These are phyloP conservation scores for Ogataea nonfermentans DNA, from an alignment of 805 yeast species.

Conservation along the genomic window DNA sequence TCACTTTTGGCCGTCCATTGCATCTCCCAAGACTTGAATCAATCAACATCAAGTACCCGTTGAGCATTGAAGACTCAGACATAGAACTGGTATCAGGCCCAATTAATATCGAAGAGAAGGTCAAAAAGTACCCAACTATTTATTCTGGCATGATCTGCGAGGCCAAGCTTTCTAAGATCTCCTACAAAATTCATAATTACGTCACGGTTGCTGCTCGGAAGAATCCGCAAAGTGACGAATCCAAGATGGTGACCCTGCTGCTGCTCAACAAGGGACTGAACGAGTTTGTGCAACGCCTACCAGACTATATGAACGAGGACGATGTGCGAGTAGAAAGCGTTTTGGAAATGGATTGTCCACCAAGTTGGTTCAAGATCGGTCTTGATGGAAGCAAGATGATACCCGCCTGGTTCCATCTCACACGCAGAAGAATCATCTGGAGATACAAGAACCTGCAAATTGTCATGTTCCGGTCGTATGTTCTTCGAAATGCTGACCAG, in stretches of 20 bases:
- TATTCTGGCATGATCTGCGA: constrained; percentile 49
- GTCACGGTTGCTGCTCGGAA: constrained; percentile 19
- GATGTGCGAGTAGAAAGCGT: constrained; percentile 10
- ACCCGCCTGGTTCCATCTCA: constrained; percentile 47
- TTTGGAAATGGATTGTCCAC: constrained; percentile 5
- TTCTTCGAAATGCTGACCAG: constrained; percentile 40
- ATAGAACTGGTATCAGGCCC: constrained; percentile 15
- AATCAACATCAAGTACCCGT: constrained; percentile 43
- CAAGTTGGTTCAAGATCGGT: constrained; percentile 6
- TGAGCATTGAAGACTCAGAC: constrained; percentile 41
- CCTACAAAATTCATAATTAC: constrained; percentile 41
- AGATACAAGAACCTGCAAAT: constrained; percentile 49
- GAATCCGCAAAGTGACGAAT: neutral
- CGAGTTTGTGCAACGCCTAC: constrained; percentile 37
- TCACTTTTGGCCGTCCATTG: constrained; percentile 56
- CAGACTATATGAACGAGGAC: constrained; percentile 39
- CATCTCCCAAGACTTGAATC: constrained; percentile 40
- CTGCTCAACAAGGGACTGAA: constrained; percentile 38
- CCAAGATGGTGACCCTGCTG: constrained; percentile 3
- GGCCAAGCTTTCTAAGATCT: constrained; percentile 41
- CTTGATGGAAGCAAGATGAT: constrained; percentile 5
- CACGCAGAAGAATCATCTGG: constrained; percentile 49
- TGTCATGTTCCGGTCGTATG: constrained; percentile 45
- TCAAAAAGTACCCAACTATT: constrained; percentile 40
- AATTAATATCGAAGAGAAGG: constrained; percentile 6